Percentiles rank a stretch among this genome's conserved stretches.
phyloP scores from a whole-genome alignment of 805 yeast species.

The Cyberlindnera veronae region DNA sequence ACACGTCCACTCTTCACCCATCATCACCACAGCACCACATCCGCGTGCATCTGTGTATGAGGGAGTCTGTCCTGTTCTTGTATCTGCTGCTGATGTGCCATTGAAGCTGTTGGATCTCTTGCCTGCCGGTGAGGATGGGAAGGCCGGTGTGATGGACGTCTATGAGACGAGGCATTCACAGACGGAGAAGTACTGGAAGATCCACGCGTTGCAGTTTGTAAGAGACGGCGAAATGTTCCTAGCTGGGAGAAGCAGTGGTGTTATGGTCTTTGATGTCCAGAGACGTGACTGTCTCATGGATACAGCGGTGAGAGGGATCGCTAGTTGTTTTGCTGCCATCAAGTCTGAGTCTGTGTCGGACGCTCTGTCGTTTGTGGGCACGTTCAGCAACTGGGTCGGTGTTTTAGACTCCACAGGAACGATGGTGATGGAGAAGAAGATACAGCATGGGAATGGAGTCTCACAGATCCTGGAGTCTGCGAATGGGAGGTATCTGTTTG shows the following conservation, averaged over 20 bases:
- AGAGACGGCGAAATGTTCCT: slow-evolving; percentile 24
- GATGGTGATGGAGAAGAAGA: slow-evolving; percentile 14
- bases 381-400: slow-evolving; percentile 31
- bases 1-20: slow-evolving; percentile 29
- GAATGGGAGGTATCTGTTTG: slow-evolving; percentile 35
- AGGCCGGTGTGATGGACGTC: slow-evolving; percentile 15
- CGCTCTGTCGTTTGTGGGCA: slow-evolving; percentile 28
- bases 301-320: slow-evolving; percentile 25
- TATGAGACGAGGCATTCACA: slow-evolving; percentile 30
- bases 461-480: slow-evolving; percentile 34
- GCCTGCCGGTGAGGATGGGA: slow-evolving; percentile 18
- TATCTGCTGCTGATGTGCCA: slow-evolving; percentile 34
- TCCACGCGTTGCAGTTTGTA: slow-evolving; percentile 28
- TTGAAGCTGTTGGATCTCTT: slow-evolving; percentile 29
- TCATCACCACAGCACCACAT: slow-evolving; percentile 31
- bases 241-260: slow-evolving; percentile 30
- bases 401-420: slow-evolving; percentile 28
- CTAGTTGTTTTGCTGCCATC: slow-evolving; percentile 12
- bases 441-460: slow-evolving; percentile 30
- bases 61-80: slow-evolving; percentile 25
- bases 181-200: slow-evolving; percentile 33
- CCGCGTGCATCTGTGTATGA: slow-evolving; percentile 34
- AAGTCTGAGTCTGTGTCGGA: slow-evolving; percentile 16
- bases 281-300: slow-evolving; percentile 11
- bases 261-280: slow-evolving; percentile 31